phyloP scores from a whole-genome alignment of 106 monocot genomes.

The Apostasia ramifera region DNA sequence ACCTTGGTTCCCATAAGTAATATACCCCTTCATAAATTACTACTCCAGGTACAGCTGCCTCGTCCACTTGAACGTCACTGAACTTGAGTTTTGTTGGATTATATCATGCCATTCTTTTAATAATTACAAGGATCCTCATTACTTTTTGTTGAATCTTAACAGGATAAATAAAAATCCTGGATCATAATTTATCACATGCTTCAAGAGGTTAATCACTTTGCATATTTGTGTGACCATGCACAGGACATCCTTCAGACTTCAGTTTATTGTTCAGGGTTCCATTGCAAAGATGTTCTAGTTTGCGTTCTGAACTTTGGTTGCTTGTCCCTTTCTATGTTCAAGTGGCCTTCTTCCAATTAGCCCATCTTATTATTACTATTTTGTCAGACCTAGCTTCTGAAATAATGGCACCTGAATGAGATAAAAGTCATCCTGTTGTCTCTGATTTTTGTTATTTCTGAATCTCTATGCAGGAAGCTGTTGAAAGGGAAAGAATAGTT shows the following conservation, averaged over 20 bases:
- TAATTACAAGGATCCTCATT: no score
- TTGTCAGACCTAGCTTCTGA: not conserved
- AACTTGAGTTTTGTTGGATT: no score
- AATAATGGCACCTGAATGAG: not conserved
- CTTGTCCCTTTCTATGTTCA: not conserved
- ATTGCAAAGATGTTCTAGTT: not conserved
- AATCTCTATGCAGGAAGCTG: constrained; percentile 42
- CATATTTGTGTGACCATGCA: not conserved
- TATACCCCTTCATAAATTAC: no score
- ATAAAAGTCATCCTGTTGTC: not conserved
- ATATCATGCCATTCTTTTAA: no score
- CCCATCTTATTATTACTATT: not conserved
- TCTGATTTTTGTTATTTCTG: not conserved
- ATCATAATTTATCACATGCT: no score
- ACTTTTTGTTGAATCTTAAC: no score
- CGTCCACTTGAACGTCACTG: no score
- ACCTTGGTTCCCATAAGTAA: no score
- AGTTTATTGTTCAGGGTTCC: no score
- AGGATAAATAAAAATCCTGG: no score
- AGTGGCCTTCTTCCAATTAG: not conserved
- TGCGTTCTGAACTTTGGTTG: not conserved
- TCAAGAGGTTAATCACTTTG: no score
- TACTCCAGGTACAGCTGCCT: no score
- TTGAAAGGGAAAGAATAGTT: constrained; percentile 56
- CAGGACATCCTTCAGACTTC: not conserved